phyloP scores from a whole-genome alignment of 192 early-diverging fungal genomes.

The Bifiguratus adelaidae region DNA sequence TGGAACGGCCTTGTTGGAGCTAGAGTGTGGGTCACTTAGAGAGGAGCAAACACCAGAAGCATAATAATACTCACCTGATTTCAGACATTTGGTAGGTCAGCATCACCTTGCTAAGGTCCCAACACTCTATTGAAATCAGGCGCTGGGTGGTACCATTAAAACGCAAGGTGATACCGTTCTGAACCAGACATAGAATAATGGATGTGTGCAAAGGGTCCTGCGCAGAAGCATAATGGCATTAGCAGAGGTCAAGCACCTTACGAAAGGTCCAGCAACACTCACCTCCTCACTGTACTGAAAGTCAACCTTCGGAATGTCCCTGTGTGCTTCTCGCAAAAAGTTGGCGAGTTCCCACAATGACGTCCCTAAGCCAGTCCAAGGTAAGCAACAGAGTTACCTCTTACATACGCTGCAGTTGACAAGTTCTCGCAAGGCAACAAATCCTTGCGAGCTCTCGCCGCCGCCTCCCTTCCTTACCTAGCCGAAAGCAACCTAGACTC shows the following conservation, averaged over 20 bases:
- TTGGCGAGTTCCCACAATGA: constrained; percentile 50
- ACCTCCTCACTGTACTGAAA: constrained; percentile 54
- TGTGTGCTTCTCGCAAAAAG: constrained; percentile 33
- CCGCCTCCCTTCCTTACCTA: constrained; percentile 16
- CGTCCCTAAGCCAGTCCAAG: constrained; percentile 33
- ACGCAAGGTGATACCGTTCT: constrained; percentile 41
- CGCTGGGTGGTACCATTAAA: constrained; percentile 47
- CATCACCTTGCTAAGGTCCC: constrained; percentile 39
- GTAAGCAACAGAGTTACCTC: too few relatives aligned
- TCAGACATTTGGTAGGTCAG: constrained; percentile 47
- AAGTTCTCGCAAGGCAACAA: not conserved
- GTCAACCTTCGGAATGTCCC: constrained; percentile 43
- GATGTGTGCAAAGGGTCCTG: constrained; percentile 31
- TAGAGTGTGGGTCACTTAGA: constrained; percentile 5
- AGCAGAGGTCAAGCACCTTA: not conserved
- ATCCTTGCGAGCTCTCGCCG: not conserved
- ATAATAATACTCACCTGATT: constrained; percentile 30
- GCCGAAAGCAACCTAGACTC: constrained; percentile 40
- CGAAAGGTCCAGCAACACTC: constrained; percentile 7
- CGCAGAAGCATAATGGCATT: not conserved
- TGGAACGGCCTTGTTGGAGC: constrained; percentile 47
- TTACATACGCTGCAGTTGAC: too few relatives aligned
- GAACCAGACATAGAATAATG: constrained; percentile 22
- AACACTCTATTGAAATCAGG: constrained; percentile 51
- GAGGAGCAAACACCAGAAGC: not conserved